Base-by-base conservation (phyloP, 352 stramenopile species). In the Phytophthora constricta region DNA sequence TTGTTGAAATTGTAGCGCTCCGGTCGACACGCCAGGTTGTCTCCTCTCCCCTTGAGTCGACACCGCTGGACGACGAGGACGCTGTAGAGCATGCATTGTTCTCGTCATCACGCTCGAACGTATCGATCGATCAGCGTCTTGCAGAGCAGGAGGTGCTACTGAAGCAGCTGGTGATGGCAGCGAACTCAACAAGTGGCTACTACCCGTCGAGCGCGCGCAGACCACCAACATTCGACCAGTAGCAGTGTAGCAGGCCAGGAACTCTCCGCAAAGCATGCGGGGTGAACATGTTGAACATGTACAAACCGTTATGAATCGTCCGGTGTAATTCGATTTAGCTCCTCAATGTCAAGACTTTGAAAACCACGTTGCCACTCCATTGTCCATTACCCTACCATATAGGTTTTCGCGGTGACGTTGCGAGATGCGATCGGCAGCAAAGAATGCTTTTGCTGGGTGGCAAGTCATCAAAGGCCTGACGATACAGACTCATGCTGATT, bases 101-200 rank as follows among this genome's bases (percentile, higher is more conserved):
- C 26, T 55, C 59, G 27, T 73, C 60, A 11, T 43, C 42, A 42
- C 62, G 60, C 34, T 64, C 50, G 37, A 73, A 59, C 37, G 53
- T 65, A 23, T 63, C 71, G 42, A 75, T 80, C 16, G 68, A 74
- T 17, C 72, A 80, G 68, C 63, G 72, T 25, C 60, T 80, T 23
- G 64, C 76, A 9, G 72, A 80, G 39, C 72, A 80, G 34, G 72
- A 80, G 53, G 49, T 72, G 17, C 37, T 80, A 14, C 34, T 80
- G 25, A 70, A 79, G 49, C 58, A 47, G 17, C 22, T 79, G 2
- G 68, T 79, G 20, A 77, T 79, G 71, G 68, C 74, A 22, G 74
- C 74, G 5, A 82, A 67, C 31, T 70, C 59, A 14, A 70, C 71
- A 4, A 28, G 53, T 16, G 74, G 74, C 26, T 80, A 78, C 58